Evolutionary conservation across 805 yeast species (phyloP).

Genomic region (Jamesozyma lodderae): DNA sequence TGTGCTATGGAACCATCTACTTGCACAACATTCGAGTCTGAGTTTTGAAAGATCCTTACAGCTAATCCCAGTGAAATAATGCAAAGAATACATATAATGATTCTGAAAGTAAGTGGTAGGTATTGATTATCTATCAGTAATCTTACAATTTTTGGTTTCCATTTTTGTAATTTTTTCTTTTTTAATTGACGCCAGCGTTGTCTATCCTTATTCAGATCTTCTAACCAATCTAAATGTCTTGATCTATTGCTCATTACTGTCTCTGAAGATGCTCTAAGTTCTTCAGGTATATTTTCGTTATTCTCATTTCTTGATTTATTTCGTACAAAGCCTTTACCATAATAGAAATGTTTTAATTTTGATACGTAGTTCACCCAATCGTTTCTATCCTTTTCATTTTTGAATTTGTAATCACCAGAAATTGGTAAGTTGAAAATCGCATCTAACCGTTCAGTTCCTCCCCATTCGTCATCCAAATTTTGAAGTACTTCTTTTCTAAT

Average conservation of each 20-base stretch:
- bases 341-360: slow-evolving; percentile 23
- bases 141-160: slow-evolving; percentile 53
- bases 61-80: slow-evolving; percentile 68
- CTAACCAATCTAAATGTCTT: slow-evolving; percentile 15
- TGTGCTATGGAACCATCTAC: slow-evolving; percentile 39
- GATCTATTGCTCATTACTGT: slow-evolving; percentile 1
- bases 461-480: slow-evolving; percentile 52
- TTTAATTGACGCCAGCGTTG: slow-evolving; percentile 26
- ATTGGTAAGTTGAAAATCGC: slow-evolving; percentile 35
- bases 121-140: slow-evolving; percentile 67
- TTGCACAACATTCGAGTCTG: slow-evolving; percentile 13
- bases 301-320: background rate
- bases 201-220: slow-evolving; percentile 22
- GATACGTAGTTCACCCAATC: slow-evolving; percentile 26
- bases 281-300: background rate
- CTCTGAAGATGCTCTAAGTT: background rate
- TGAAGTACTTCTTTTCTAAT: slow-evolving; percentile 24
- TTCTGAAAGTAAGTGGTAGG: slow-evolving; percentile 67
- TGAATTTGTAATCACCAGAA: slow-evolving; percentile 20
- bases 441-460: slow-evolving; percentile 57
- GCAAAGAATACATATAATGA: slow-evolving; percentile 49
- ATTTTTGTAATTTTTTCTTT: slow-evolving; percentile 49
- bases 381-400: slow-evolving; percentile 21
- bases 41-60: slow-evolving; percentile 40
- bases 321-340: slow-evolving; percentile 3